These are phyloP conservation scores for Boletus pseudo-olivaceus DNA, from an alignment of 768 basidiomycete genomes.

Conservation along the genomic window DNA sequence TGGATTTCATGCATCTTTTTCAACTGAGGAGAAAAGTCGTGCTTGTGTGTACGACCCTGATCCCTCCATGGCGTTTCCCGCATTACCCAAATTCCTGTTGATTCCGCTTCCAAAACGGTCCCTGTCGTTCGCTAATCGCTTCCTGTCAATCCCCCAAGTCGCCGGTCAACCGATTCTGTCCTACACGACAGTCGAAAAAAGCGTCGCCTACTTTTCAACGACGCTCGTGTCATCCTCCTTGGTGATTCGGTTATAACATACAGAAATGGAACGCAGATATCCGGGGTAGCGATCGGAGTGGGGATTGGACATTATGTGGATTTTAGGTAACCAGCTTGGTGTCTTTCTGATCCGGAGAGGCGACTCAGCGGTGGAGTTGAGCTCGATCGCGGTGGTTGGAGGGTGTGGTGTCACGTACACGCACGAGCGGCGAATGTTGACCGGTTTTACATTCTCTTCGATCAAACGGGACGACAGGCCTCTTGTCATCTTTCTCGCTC, in stretches of 20 bases:
- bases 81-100: background rate
- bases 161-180: background rate
- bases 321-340: too few species aligned
- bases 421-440: too few species aligned
- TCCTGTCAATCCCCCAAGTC: background rate
- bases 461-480: background rate
- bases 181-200: background rate
- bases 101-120: background rate
- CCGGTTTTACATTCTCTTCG: background rate
- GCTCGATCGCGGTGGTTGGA: background rate
- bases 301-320: background rate
- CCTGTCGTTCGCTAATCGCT: background rate
- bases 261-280: background rate
- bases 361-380: background rate
- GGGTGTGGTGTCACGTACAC: background rate
- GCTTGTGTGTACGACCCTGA: background rate
- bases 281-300: background rate
- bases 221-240: background rate
- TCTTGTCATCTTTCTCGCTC: background rate
- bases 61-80: background rate
- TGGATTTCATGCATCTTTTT: background rate
- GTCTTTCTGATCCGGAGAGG: background rate
- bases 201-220: too few species aligned
- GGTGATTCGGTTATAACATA: background rate
- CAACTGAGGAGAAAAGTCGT: background rate